Evolutionary conservation across 768 basidiomycete species (phyloP), one percentile per base, ranked within the genome.

Genomic region (Lentinula edodes): DNA sequence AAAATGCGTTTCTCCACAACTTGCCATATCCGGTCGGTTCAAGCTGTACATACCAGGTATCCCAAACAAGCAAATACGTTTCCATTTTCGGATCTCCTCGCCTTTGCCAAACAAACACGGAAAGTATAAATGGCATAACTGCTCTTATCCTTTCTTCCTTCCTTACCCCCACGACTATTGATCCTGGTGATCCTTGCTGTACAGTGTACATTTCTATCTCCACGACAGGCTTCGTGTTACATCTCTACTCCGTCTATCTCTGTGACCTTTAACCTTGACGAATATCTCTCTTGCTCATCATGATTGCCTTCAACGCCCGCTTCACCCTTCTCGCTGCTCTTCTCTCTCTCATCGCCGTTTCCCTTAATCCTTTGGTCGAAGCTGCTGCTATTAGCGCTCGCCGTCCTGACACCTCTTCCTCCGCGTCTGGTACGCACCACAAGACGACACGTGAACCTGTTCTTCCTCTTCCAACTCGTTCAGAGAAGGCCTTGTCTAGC

Each of bases 301-400:
- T 88, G 87, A 77, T 82, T 63, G 69, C 75, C 52, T 74, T 86
- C 62, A 74, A 74, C 54, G 63, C 77, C 42, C 83, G 73, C 63
- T 80, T 88, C 69, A 68, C 81, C 51, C 43, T 75, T 57, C 70
- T 78, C 64, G 80, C 78, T 64, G 72, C 80, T 43, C 67, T 85
- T 58, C 75, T 79, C 63, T 74, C 76, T 61, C 70, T 84, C 39
- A 76, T 79, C 2, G 74, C 78, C 41, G 60, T 85, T 28, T 76
- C 76, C 2, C 57, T 78, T 23, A 63, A 71, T 18, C 48, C 68
- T 35, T 42, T 71, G 36, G 79, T 69, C 28, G 74, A 75, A 53
- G 82, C 75, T 18, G 77, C 76, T n/a, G 76, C 75, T 53, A 66
- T 81, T 58, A 63, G 64, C 36, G 61, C 64, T 45, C 67, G 70